Conservation (phyloP, 257 asterid genomes). For the Henckelia pumila region DNA sequence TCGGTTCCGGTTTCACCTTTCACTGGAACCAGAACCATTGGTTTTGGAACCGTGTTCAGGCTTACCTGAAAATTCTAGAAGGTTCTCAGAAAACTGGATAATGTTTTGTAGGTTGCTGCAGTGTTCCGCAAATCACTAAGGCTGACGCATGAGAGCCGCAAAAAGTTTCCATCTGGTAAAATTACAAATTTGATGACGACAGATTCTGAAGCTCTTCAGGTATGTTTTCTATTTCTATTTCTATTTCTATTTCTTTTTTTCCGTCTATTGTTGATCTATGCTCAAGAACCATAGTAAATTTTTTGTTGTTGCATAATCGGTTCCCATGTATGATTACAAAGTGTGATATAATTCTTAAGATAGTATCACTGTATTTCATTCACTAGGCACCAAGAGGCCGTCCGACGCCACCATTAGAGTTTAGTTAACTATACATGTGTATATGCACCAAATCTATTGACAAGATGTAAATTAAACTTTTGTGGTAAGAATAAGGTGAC, state of each 20-base stretch:
- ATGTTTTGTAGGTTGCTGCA: constrained; percentile 73
- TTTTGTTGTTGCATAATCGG: not conserved
- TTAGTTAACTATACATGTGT: not conserved
- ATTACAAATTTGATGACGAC: constrained; percentile 94
- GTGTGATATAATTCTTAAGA: not conserved
- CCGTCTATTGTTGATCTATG: constrained; percentile 3
- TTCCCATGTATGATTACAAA: not conserved
- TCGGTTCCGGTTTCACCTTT: no score
- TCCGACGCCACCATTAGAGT: not conserved
- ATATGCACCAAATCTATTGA: not conserved
- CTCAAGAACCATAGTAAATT: constrained; percentile 14
- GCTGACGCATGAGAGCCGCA: constrained; percentile 94
- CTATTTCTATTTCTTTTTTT: no score
- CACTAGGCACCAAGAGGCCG: not conserved
- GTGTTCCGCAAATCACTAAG: constrained; percentile 84
- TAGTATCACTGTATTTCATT: not conserved
- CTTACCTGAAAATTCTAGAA: constrained; percentile 2
- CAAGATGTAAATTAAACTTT: not conserved
- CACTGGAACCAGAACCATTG: no score
- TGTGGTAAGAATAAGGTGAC: not conserved
- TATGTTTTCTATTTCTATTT: constrained; percentile 28
- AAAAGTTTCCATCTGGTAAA: constrained; percentile 78
- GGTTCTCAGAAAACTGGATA: constrained; percentile 17
- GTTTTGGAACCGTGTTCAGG: no score
- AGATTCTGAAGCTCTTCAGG: constrained; percentile 96